Percentiles rank a stretch among this genome's conserved stretches.
Evolutionary conservation across 1,284 basidiomycete genomes (phyloP).

Genomic region (Cryptococcus sp.): DNA sequence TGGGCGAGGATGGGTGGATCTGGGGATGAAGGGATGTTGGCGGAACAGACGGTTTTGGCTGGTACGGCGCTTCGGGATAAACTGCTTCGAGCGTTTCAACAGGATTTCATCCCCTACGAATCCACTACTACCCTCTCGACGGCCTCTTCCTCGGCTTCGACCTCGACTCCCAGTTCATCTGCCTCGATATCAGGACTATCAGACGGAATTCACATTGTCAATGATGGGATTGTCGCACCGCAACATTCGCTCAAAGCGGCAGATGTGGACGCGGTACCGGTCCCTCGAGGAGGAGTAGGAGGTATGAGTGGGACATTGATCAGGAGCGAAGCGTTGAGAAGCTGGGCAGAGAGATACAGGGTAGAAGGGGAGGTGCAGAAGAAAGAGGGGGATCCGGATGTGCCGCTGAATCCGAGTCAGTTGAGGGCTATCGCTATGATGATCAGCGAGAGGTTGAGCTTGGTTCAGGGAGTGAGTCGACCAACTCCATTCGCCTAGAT

Average conservation of each 20-base stretch:
- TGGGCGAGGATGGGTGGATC: constrained; percentile 3
- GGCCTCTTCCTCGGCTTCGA: background rate
- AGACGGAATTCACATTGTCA: constrained; percentile 11
- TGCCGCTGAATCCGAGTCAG: constrained; percentile 74
- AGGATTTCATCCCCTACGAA: constrained; percentile 29
- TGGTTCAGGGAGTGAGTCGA: constrained; percentile 75
- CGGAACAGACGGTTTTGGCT: constrained; percentile 53
- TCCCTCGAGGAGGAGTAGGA: constrained; percentile 10
- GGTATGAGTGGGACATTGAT: constrained; percentile 51
- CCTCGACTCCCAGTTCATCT: too few species aligned
- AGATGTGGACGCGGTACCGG: constrained; percentile 33
- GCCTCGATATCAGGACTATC: background rate
- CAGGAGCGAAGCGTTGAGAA: constrained; percentile 64
- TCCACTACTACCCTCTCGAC: background rate
- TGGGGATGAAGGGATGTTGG: constrained; percentile 15
- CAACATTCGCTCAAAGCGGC: constrained; percentile 19
- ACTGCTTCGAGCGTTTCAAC: constrained; percentile 54
- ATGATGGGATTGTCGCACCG: constrained; percentile 14
- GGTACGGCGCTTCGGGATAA: constrained; percentile 67
- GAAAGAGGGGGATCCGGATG: constrained; percentile 72
- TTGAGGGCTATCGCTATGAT: constrained; percentile 77
- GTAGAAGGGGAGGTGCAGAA: constrained; percentile 52
- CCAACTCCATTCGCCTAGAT: background rate
- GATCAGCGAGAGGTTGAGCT: constrained; percentile 68
- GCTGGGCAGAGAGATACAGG: constrained; percentile 66